A percentile compares a stretch with the other conserved stretches of the same genome.
Conservation (phyloP, 2,329 filamentous ascomycete species). For the Pseudocercospora vitis region DNA sequence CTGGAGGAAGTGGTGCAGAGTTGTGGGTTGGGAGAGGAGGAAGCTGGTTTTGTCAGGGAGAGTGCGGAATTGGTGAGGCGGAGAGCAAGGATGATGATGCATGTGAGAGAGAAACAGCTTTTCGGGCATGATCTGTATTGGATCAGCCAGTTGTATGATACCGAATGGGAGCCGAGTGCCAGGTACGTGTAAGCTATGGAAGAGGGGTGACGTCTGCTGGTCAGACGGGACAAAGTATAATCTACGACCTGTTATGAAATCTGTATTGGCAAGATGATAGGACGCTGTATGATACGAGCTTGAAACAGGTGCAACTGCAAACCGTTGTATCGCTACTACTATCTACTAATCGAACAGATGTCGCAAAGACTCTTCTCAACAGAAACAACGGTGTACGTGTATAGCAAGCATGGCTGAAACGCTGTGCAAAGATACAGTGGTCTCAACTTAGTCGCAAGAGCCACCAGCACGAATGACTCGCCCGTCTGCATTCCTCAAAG, state of each 20-base stretch:
- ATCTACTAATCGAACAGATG: too few relatives aligned
- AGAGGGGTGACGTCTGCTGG: not conserved
- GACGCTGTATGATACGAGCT: not conserved
- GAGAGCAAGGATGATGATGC: not conserved
- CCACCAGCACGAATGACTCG: not conserved
- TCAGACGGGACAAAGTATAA: not conserved
- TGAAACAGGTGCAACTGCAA: too few relatives aligned
- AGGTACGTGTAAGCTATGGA: not conserved
- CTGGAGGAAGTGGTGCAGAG: not conserved
- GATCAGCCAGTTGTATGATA: not conserved
- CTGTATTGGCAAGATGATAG: too few relatives aligned
- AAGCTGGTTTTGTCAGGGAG: not conserved
- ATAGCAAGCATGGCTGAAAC: too few relatives aligned
- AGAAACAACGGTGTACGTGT: too few relatives aligned
- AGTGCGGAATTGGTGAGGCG: not conserved
- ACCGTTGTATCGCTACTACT: too few relatives aligned
- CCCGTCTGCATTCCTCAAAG: not conserved
- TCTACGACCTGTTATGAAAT: too few relatives aligned
- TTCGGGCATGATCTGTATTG: not conserved
- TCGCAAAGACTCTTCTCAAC: not conserved
- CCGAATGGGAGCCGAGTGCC: not conserved
- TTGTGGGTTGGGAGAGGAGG: not conserved
- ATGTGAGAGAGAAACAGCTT: not conserved
- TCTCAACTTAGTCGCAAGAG: not conserved
- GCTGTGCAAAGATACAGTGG: too few relatives aligned